Percentiles rank a stretch among this genome's conserved stretches.
phyloP scores from a whole-genome alignment of 768 basidiomycete species.

The Lactifluus volemus region DNA sequence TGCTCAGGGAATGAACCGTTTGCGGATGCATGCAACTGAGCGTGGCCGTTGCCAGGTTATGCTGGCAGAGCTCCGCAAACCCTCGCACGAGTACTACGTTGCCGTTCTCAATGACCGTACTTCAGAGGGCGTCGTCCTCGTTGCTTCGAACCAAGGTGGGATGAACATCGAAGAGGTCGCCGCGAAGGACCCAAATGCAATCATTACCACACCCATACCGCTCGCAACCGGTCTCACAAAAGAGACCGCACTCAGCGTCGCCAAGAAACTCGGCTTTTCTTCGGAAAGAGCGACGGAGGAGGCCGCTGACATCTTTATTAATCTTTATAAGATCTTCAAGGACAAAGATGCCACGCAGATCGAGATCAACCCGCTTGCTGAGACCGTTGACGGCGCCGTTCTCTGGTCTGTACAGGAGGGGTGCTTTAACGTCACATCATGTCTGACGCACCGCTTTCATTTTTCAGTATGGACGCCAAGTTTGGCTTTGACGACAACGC shows the following conservation, averaged over 20 bases:
- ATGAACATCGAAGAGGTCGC: constrained; percentile 99
- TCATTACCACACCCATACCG: constrained; percentile 90
- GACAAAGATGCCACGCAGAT: constrained; percentile 99
- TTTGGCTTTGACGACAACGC: constrained; percentile 99
- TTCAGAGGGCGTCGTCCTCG: constrained; percentile 82
- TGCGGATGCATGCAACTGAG: neutral
- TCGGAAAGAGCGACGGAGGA: constrained; percentile 60
- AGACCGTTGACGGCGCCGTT: constrained; percentile 84
- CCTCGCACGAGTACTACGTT: constrained; percentile 96
- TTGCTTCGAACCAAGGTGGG: constrained; percentile 89
- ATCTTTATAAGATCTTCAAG: constrained; percentile 94
- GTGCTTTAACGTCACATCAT: neutral
- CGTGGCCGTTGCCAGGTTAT: constrained; percentile 59
- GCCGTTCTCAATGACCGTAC: constrained; percentile 94
- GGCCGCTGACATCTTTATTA: constrained; percentile 89
- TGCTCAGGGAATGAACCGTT: neutral
- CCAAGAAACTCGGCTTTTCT: constrained; percentile 88
- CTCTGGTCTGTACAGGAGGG: constrained; percentile 57
- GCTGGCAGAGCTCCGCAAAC: constrained; percentile 91
- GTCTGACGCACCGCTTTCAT: neutral
- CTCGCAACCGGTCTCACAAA: constrained; percentile 74
- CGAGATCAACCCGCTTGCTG: constrained; percentile 97
- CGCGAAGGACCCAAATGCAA: constrained; percentile 86
- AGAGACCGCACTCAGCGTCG: constrained; percentile 62
- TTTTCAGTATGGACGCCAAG: constrained; percentile 93